phyloP scores from a whole-genome alignment of 2,329 filamentous ascomycete species.

The Aspergillus jensenii region DNA sequence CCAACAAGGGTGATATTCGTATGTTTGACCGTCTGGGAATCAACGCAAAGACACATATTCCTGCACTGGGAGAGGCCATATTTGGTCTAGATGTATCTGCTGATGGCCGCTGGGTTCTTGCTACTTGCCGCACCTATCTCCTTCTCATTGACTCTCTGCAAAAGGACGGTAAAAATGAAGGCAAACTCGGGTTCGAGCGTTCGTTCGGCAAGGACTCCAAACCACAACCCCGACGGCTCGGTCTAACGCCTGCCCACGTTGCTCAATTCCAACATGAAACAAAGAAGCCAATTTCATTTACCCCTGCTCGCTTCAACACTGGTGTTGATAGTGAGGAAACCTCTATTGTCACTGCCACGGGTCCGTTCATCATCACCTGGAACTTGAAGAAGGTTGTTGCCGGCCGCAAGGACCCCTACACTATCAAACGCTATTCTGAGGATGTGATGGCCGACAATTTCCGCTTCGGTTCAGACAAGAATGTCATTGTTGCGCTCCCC shows the following conservation, averaged over 20 bases:
- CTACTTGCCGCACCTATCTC: constrained; percentile 90
- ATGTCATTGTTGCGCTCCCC: constrained; percentile 92
- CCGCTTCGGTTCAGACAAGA: constrained; percentile 95
- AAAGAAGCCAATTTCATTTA: constrained; percentile 80
- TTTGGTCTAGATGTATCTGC: constrained; percentile 93
- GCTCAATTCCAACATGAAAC: constrained; percentile 98
- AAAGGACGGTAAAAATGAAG: constrained; percentile 91
- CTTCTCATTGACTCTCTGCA: constrained; percentile 90
- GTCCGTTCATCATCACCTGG: constrained; percentile 97
- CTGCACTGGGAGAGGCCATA: constrained; percentile 91
- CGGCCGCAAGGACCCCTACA: constrained; percentile 83
- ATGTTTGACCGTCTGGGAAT: constrained; percentile 95
- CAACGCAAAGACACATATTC: constrained; percentile 95
- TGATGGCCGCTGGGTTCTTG: constrained; percentile 92
- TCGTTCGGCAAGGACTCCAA: constrained; percentile 90
- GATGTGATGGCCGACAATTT: constrained; percentile 98
- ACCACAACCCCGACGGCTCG: constrained; percentile 86
- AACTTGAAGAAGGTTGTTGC: constrained; percentile 84
- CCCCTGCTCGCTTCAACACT: constrained; percentile 89
- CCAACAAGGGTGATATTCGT: constrained; percentile 95
- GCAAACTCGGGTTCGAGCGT: constrained; percentile 96
- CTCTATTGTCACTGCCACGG: constrained; percentile 93
- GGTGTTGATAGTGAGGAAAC: constrained; percentile 79
- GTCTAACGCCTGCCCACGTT: constrained; percentile 85
- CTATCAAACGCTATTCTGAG: constrained; percentile 93